Evolutionary conservation across 768 basidiomycete species (phyloP).

Genomic region (Termitomyces heimii): DNA sequence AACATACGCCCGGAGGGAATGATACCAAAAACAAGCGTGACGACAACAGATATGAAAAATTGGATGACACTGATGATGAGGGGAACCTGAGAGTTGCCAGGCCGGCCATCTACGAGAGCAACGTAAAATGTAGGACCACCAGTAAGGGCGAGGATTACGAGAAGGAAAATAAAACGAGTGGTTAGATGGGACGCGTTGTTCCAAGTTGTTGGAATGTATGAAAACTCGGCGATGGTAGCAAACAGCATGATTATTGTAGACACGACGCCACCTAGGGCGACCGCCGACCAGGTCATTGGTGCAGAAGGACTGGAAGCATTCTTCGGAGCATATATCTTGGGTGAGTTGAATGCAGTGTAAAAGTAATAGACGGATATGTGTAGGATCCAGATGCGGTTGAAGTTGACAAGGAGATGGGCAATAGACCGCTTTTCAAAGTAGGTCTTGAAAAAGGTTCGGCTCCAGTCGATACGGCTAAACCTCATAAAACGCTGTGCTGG

Average conservation of each 20-base stretch:
- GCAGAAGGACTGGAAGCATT: slow-evolving; percentile 64
- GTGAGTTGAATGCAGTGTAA: slow-evolving; percentile 97
- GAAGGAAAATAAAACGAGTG: slow-evolving; percentile 86
- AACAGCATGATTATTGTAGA: slow-evolving; percentile 90
- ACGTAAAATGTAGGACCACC: slow-evolving; percentile 94
- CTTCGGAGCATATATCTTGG: slow-evolving; percentile 78
- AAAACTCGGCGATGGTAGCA: slow-evolving; percentile 92
- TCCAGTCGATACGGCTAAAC: slow-evolving; percentile 91
- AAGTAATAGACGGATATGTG: slow-evolving; percentile 94
- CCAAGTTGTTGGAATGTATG: slow-evolving; percentile 98
- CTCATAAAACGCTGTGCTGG: slow-evolving; percentile 93
- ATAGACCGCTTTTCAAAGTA: slow-evolving; percentile 95
- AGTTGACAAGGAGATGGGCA: slow-evolving; percentile 94
- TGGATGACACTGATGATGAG: slow-evolving; percentile 92
- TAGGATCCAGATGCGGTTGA: slow-evolving; percentile 98
- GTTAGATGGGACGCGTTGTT: slow-evolving; percentile 97
- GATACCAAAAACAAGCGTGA: slow-evolving; percentile 77
- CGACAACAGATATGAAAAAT: slow-evolving; percentile 85
- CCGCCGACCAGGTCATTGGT: slow-evolving; percentile 93
- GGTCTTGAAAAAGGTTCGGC: slow-evolving; percentile 96
- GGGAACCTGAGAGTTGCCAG: slow-evolving; percentile 58
- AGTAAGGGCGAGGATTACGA: slow-evolving; percentile 89
- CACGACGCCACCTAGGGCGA: slow-evolving; percentile 93
- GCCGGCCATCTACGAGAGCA: slow-evolving; percentile 69
- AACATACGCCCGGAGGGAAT: slow-evolving; percentile 98